A percentile compares a stretch with the other conserved stretches of the same genome.
Conservation (phyloP, 495 filamentous ascomycete genomes). For the Penicillium longicatenatum region DNA sequence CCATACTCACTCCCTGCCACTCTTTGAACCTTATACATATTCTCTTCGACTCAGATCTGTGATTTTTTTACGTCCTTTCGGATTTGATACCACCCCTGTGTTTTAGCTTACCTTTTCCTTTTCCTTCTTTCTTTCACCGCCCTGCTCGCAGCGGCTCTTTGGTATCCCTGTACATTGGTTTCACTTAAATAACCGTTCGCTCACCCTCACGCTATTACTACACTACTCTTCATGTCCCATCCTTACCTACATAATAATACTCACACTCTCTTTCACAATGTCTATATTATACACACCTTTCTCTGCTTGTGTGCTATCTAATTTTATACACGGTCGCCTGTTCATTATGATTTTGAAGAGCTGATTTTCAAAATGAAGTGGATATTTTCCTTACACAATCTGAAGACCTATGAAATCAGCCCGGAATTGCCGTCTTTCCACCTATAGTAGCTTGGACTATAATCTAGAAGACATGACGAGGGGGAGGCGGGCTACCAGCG, state of each 20-base stretch:
- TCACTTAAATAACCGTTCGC: not conserved
- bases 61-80: slow-evolving; percentile 29
- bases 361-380: no score
- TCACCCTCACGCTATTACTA: slow-evolving; percentile 7
- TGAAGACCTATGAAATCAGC: no score
- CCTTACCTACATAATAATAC: slow-evolving; percentile 31
- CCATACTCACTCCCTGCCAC: slow-evolving; percentile 1
- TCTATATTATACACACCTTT: slow-evolving; percentile 12
- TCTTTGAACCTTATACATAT: slow-evolving; percentile 23
- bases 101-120: slow-evolving; percentile 4
- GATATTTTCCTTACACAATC: no score
- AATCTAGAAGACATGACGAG: no score
- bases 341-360: not conserved
- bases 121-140: not conserved
- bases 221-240: slow-evolving; percentile 17
- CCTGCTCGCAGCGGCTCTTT: not conserved
- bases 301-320: not conserved
- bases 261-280: slow-evolving; percentile 21
- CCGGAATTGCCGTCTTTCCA: no score
- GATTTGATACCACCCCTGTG: slow-evolving; percentile 37
- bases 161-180: slow-evolving; percentile 25
- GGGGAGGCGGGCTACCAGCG: no score
- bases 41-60: slow-evolving; percentile 21
- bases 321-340: not conserved
- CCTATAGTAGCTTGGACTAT: no score